Percentiles rank a stretch among this genome's conserved stretches.
Evolutionary conservation across 305 asterid genomes (phyloP).

Genomic region (Fraxinus paxiana): DNA sequence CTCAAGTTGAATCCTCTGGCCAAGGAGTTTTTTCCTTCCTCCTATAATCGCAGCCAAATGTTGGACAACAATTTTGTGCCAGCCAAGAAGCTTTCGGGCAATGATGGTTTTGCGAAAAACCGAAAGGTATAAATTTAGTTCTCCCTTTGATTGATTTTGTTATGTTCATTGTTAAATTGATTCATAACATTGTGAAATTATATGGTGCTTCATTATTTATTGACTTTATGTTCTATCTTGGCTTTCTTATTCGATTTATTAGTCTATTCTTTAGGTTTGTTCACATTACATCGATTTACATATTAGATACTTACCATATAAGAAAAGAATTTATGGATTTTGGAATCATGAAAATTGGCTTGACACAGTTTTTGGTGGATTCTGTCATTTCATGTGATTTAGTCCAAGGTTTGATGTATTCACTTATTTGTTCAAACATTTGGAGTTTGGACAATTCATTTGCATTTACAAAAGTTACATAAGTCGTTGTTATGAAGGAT

Average conservation of each 20-base stretch:
- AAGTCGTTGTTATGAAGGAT: neutral
- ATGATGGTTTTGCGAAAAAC: slow-evolving; percentile 48
- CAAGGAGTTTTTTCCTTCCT: slow-evolving; percentile 80
- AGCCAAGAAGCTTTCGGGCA: slow-evolving; percentile 43
- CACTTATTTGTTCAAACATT: slow-evolving; percentile 12
- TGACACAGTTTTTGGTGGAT: neutral
- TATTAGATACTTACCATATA: neutral
- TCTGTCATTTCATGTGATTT: neutral
- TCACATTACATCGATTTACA: neutral
- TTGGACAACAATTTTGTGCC: slow-evolving; percentile 45
- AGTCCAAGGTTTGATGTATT: neutral
- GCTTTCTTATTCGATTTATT: neutral
- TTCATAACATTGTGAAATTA: slow-evolving; percentile 6
- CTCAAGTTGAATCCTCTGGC: slow-evolving; percentile 85
- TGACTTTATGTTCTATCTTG: neutral
- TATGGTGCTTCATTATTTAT: slow-evolving; percentile 12
- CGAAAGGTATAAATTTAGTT: slow-evolving; percentile 55
- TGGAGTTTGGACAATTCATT: slow-evolving; percentile 13
- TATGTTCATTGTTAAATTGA: slow-evolving; percentile 15
- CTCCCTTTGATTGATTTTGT: slow-evolving; percentile 9
- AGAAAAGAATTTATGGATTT: neutral
- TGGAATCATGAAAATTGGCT: slow-evolving; percentile 1
- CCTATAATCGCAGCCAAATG: slow-evolving; percentile 55
- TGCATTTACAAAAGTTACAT: neutral
- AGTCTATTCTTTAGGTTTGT: slow-evolving; percentile 13